phyloP scores from a whole-genome alignment of 371 early-diverging fungal genomes.

The Synchytrium microbalum region DNA sequence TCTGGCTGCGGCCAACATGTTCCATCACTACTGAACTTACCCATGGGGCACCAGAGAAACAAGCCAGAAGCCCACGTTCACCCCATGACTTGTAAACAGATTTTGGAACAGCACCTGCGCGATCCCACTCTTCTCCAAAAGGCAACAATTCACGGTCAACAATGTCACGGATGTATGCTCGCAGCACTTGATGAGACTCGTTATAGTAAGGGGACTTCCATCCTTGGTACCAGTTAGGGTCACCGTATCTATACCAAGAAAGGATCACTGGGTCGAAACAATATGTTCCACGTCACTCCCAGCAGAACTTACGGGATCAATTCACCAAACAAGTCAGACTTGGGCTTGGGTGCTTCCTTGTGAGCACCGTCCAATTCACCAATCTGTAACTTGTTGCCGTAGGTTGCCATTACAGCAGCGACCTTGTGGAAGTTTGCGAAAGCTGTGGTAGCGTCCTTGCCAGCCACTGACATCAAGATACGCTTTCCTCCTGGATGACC shows the following conservation, averaged over 20 bases:
- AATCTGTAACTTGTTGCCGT: not conserved
- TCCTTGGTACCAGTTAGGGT: slow-evolving; percentile 5
- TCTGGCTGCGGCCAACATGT: too few relatives aligned
- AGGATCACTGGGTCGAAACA: not conserved
- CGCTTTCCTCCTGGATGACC: slow-evolving; percentile 36
- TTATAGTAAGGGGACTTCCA: not conserved
- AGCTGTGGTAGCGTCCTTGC: slow-evolving; percentile 26
- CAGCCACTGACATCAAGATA: slow-evolving; percentile 25
- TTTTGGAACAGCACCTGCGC: not conserved
- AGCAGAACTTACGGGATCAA: not conserved
- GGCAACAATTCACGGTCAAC: slow-evolving; percentile 83
- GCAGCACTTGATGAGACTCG: too few relatives aligned
- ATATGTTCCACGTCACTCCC: not conserved
- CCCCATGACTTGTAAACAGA: not conserved
- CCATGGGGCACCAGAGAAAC: not conserved
- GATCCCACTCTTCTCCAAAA: slow-evolving; percentile 56
- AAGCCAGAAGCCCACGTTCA: not conserved
- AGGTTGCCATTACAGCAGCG: not conserved
- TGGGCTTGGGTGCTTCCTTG: not conserved
- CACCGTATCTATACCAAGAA: too few relatives aligned
- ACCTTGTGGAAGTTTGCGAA: slow-evolving; percentile 18
- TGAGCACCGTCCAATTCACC: not conserved
- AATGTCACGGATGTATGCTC: too few relatives aligned
- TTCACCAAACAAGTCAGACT: not conserved
- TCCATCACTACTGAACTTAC: too few relatives aligned